Conservation (phyloP, 2,329 filamentous ascomycete genomes). For the Exophiala xenobiotica region DNA sequence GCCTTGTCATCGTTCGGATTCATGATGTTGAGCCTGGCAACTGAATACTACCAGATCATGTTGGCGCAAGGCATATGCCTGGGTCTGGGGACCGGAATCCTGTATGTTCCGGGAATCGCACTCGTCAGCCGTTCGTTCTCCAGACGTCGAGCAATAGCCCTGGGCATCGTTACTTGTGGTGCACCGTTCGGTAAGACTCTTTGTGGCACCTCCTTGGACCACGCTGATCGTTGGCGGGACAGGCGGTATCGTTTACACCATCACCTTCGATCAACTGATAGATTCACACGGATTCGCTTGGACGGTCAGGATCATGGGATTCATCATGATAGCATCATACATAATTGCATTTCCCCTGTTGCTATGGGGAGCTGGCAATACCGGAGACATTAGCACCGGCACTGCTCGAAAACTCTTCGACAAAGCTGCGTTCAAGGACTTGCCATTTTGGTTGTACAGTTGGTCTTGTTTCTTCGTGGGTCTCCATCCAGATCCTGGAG, state of each 20-base stretch:
- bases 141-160: constrained; percentile 25
- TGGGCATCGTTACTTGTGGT: constrained; percentile 34
- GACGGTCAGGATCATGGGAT: constrained; percentile 48
- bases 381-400: constrained; percentile 39
- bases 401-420: constrained; percentile 46
- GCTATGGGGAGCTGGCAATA: constrained; percentile 27
- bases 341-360: constrained; percentile 33
- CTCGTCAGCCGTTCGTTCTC: constrained; percentile 28
- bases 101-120: constrained; percentile 76
- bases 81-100: constrained; percentile 71
- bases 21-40: constrained; percentile 70
- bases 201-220: constrained; percentile 51
- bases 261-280: constrained; percentile 49
- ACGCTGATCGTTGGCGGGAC: constrained; percentile 34
- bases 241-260: constrained; percentile 67
- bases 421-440: constrained; percentile 45
- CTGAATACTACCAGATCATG: constrained; percentile 81
- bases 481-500: neutral
- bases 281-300: constrained; percentile 49
- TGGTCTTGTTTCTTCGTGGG: constrained; percentile 35
- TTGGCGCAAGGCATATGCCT: constrained; percentile 73
- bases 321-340: constrained; percentile 37
- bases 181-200: constrained; percentile 61
- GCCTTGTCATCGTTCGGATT: constrained; percentile 62
- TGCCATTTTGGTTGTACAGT: constrained; percentile 44